Base-by-base conservation (phyloP, 371 early-diverging fungal genomes). In the Actinomortierella wolfii region DNA sequence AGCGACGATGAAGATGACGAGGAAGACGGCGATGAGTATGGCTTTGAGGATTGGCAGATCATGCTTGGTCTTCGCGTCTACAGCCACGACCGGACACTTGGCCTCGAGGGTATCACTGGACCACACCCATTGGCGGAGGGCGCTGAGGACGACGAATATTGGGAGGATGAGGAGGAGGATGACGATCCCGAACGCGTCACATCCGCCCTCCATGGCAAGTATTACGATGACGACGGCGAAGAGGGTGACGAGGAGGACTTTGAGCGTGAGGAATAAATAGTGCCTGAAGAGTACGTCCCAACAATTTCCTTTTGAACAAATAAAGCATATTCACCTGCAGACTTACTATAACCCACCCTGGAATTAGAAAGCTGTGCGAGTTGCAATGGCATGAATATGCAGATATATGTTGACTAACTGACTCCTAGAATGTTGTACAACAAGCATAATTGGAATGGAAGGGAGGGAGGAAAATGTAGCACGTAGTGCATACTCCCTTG, bases 11-110 rank as follows among this genome's bases (percentile, higher is more conserved):
- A 62, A 29, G 44, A 48, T 2, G 41, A 49, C 15, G 50, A 46
- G 0, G 48, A 43, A 17, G 56, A 59, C 2, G n/a, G 15, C 1
- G 23, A 54, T 23, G 15, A 41, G 8, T 24, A 25, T 48, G 17
- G 14, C 11, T 29, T 29, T 25, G 51, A 40, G 14, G 56, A 56
- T 28, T 53, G 54, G 54, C 39, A 53, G 54, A 34, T 53, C 40
- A 53, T 53, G 54, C 42, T 53, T 9, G 54, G 54, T 20, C 39
- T 53, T 13, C 40, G 54, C 2, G 41, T 53, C 23, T 53, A 53
- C 54, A 53, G 54, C 41, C 54, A 53, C 23, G 54, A 53, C 21
- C 23, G 41, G 39, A 41, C 39, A 21, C 20, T 53, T 21, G 17
- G 40, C 15, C 25, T 53, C 41, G 39, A 28, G 40, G 54, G 54